phyloP scores from a whole-genome alignment of 805 yeast genomes.

The Peterozyma toletana region DNA sequence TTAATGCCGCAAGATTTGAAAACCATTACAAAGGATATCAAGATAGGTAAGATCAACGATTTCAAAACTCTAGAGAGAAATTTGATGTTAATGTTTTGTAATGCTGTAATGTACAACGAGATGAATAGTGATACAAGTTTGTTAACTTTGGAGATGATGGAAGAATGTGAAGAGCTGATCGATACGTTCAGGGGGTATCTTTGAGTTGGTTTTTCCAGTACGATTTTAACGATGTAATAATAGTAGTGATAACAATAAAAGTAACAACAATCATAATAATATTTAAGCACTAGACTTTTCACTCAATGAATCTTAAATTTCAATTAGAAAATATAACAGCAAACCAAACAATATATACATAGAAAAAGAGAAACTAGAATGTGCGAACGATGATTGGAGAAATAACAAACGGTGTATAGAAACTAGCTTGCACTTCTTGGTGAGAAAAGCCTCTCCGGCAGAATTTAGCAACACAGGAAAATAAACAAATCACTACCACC shows the following conservation, averaged over 20 bases:
- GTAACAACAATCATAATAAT: neutral
- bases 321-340: too few relatives aligned
- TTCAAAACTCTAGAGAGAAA: conserved; percentile 55
- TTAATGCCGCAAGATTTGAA: conserved; percentile 64
- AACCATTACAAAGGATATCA: conserved; percentile 49
- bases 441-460: too few relatives aligned
- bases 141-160: conserved; percentile 65
- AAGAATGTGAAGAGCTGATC: conserved; percentile 51
- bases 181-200: conserved; percentile 47
- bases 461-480: too few relatives aligned
- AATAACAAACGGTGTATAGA: too few relatives aligned
- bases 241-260: neutral
- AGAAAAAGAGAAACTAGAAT: too few relatives aligned
- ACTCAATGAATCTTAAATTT: neutral
- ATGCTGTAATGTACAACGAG: conserved; percentile 77
- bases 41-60: conserved; percentile 46
- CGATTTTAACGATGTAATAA: neutral
- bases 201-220: neutral
- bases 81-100: conserved; percentile 71
- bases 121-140: conserved; percentile 52
- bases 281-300: neutral
- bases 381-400: too few relatives aligned
- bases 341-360: too few relatives aligned
- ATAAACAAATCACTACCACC: too few relatives aligned
- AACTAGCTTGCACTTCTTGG: too few relatives aligned